Evolutionary conservation across 179 eudicot species (phyloP).

Genomic region (Nepenthes alata): DNA sequence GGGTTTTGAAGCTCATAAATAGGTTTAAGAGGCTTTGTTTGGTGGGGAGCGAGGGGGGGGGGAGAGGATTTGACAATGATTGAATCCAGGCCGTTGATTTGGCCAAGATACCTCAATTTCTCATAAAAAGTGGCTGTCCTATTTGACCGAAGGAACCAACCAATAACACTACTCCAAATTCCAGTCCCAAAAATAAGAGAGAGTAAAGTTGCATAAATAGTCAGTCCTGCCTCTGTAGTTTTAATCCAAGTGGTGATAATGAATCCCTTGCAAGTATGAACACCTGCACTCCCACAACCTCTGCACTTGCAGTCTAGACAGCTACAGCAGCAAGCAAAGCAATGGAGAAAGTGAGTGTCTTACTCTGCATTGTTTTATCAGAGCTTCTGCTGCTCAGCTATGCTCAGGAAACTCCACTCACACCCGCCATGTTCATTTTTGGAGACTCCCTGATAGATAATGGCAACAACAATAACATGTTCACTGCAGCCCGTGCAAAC

Average conservation of each 20-base stretch:
- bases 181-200: no score
- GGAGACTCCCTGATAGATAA: constrained; percentile 40
- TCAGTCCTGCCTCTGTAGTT: no score
- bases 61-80: no score
- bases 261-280: constrained; percentile 14
- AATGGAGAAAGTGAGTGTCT: not conserved
- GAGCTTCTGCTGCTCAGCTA: constrained; percentile 3
- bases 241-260: not conserved
- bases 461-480: constrained; percentile 32
- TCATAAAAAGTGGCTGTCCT: no score
- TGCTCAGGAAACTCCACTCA: constrained; percentile 23
- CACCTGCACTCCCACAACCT: not conserved
- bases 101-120: no score
- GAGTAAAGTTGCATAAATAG: no score
- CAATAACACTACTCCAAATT: no score
- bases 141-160: no score
- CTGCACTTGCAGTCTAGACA: constrained; percentile 4
- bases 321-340: constrained; percentile 3
- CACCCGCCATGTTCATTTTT: constrained; percentile 37
- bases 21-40: no score
- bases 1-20: no score
- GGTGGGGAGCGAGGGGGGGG: no score
- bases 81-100: no score
- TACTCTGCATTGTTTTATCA: constrained; percentile 7
- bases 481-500: constrained; percentile 30